Evolutionary conservation across 352 stramenopile species (phyloP), one percentile per base, ranked within the genome.

Genomic region (Aphanomyces stellatus): DNA sequence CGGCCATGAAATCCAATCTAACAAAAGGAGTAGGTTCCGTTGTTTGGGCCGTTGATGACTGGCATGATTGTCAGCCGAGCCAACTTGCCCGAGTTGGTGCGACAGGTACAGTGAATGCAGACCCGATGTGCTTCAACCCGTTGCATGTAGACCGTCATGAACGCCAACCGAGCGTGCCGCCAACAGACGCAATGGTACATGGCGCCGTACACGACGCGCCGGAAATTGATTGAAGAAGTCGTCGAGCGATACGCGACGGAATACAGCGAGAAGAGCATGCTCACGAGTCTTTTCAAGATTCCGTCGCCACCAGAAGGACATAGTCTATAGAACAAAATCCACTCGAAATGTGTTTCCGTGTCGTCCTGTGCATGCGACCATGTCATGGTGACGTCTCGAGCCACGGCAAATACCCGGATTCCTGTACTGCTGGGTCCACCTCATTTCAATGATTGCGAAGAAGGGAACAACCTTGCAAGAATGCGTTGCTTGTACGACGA

Each of bases 191-290:
- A 76, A 62, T 70, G 92, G 67, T 95, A 95, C 69, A 78, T 92
- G 49, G 81, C 82, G 17, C 87, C 87, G 55, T 95, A 93, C 57
- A 84, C 87, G 40, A 95, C 87, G 17, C 83, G 87, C 2, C 92
- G 92, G 71, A 95, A 93, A 62, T 74, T 95, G 19, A 82, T 95
- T 61, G 85, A 93, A 56, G 87, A 95, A 69, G 91, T 95, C 66
- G 78, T 95, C 13, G 87, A 95, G 62, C 81, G 87, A 31, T 95
- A 95, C 65, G 78, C 85, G 4, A 77, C 80, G 46, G 81, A 92
- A 69, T 95, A 93, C 74, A 90, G 90, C 69, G 87, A 95, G 57
- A 91, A 82, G 43, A 82, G 91, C 69, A 60, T 94, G 42, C 73
- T 94, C 15, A 80, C 78, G 33, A 89, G 88, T 74, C 65, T 94